A percentile compares a stretch with the other conserved stretches of the same genome.
Conservation (phyloP, 2,329 filamentous ascomycete species). For the Calonectria honghensis region DNA sequence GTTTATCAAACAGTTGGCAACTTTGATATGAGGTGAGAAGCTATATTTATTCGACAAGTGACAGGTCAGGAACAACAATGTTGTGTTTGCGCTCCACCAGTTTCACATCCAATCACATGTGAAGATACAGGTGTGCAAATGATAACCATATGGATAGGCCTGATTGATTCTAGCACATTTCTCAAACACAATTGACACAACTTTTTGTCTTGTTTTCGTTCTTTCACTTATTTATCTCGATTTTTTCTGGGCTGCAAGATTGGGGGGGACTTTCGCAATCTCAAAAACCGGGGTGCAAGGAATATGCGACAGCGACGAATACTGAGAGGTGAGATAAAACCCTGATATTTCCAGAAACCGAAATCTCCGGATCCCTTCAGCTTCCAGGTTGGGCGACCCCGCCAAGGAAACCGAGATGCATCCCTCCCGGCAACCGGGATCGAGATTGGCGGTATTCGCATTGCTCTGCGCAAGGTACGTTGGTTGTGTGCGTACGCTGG, state of each 20-base stretch:
- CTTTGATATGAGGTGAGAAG: background rate
- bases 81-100: background rate
- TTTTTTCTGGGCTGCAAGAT: background rate
- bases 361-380: background rate
- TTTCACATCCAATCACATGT: background rate
- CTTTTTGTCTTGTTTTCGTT: too few species aligned
- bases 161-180: background rate
- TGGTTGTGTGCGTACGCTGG: background rate
- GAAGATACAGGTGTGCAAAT: background rate
- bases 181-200: background rate
- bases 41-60: background rate
- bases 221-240: background rate
- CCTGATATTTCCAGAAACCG: background rate
- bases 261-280: background rate
- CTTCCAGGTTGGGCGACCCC: background rate
- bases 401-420: background rate
- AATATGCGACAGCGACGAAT: background rate
- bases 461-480: background rate
- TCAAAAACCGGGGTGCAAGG: background rate
- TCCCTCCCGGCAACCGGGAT: background rate
- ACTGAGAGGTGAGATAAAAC: background rate
- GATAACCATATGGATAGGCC: background rate
- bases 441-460: background rate
- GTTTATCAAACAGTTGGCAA: background rate
- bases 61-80: background rate